Evolutionary conservation across 2,329 filamentous ascomycete species (phyloP).

Genomic region (Diplodia intermedia): DNA sequence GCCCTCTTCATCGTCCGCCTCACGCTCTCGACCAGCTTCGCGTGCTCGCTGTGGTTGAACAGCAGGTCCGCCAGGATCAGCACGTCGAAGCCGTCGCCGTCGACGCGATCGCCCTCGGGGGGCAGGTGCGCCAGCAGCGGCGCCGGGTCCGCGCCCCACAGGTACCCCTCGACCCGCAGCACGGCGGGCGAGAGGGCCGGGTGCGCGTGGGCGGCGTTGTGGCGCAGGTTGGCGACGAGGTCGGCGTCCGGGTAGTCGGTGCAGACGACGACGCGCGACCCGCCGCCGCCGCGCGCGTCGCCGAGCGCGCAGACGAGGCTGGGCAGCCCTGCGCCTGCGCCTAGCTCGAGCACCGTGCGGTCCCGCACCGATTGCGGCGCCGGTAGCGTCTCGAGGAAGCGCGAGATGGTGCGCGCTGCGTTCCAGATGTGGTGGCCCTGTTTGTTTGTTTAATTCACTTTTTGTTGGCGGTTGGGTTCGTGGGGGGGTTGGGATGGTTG

Average conservation of each 20-base stretch:
- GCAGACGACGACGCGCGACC: conserved; percentile 72
- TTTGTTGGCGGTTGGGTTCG: not conserved
- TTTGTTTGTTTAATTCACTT: conserved; percentile 29
- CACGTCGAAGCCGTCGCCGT: conserved; percentile 69
- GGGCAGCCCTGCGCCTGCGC: conserved; percentile 66
- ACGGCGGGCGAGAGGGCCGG: conserved; percentile 38
- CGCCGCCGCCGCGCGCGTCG: conserved; percentile 66
- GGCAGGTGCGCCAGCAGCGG: conserved; percentile 65
- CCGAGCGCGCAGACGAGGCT: conserved; percentile 74
- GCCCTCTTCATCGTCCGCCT: conserved; percentile 67
- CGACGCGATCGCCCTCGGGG: too few relatives aligned
- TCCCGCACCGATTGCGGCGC: too few relatives aligned
- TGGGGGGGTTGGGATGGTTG: too few relatives aligned
- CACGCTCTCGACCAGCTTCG: conserved; percentile 76
- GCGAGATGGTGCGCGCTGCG: conserved; percentile 77
- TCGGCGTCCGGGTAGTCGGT: conserved; percentile 90
- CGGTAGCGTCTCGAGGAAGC: conserved; percentile 77
- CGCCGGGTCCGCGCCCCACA: conserved; percentile 76
- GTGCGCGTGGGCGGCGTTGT: conserved; percentile 65
- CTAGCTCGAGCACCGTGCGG: too few relatives aligned
- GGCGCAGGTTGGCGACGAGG: conserved; percentile 77
- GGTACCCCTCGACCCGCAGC: conserved; percentile 65
- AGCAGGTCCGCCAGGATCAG: conserved; percentile 87
- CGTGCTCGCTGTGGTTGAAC: conserved; percentile 89
- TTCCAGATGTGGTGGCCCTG: conserved; percentile 91